Conservation (phyloP, 176 grass and related monocot genomes). For the Dactylis glomerata region DNA sequence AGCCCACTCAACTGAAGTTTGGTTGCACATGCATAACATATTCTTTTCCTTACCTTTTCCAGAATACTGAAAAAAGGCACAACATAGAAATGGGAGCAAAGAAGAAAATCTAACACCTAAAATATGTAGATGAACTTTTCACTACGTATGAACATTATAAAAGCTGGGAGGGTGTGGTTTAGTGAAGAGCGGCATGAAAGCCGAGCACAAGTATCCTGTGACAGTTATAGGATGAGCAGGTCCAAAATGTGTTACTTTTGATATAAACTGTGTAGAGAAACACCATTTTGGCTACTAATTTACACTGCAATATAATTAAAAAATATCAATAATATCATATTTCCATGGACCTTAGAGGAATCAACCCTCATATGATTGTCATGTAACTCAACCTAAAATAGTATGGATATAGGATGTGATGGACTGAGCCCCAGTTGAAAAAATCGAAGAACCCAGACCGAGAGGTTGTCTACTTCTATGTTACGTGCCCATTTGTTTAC, state of each 20-base stretch:
- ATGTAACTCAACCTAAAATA: no score
- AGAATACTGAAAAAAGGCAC: not conserved
- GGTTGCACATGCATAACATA: not conserved
- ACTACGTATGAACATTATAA: not conserved
- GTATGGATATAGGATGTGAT: no score
- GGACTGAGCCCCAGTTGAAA: no score
- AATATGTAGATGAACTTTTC: not conserved
- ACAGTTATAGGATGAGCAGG: not conserved
- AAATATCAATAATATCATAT: not conserved
- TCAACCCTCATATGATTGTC: not conserved
- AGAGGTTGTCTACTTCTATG: not conserved
- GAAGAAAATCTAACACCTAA: not conserved
- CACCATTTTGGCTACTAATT: not conserved
- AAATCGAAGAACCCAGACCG: not conserved
- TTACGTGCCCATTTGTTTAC: not conserved
- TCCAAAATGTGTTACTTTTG: not conserved
- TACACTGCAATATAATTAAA: not conserved
- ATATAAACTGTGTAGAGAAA: not conserved
- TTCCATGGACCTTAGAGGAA: not conserved
- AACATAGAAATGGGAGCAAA: not conserved
- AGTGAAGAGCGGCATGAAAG: not conserved
- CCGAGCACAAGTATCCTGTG: not conserved
- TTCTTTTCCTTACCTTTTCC: not conserved
- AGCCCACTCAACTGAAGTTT: not conserved
- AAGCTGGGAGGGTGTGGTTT: not conserved